phyloP scores from a whole-genome alignment of 176 grass and related monocot species.

The Ampelocalamus luodianensis region DNA sequence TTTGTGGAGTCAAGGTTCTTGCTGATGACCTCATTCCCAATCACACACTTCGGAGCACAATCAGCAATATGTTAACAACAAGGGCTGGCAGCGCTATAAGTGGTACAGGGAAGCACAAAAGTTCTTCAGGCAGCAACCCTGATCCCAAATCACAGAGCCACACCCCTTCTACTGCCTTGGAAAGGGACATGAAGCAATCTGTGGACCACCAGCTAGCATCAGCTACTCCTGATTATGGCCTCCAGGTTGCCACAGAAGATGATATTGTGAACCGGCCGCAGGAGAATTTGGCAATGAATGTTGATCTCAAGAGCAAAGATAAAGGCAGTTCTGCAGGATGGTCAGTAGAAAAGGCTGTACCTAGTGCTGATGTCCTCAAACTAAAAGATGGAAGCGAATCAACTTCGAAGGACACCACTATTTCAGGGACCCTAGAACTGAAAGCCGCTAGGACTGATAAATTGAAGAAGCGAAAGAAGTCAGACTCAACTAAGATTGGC shows the following conservation, averaged over 20 bases:
- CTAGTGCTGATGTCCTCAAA: constrained; percentile 19
- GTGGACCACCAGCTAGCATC: constrained; percentile 21
- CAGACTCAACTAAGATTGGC: constrained; percentile 28
- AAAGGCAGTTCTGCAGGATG: constrained; percentile 39
- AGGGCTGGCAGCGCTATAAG: constrained; percentile 30
- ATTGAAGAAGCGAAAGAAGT: constrained; percentile 49
- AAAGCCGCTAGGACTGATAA: constrained; percentile 34
- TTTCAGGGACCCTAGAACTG: constrained; percentile 28
- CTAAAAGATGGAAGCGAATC: constrained; percentile 37
- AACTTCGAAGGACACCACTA: constrained; percentile 2
- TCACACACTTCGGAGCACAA: constrained; percentile 54
- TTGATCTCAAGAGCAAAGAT: constrained; percentile 38
- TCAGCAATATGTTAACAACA: constrained; percentile 56
- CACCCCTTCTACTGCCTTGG: constrained; percentile 37
- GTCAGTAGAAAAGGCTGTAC: constrained; percentile 33
- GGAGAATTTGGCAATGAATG: constrained; percentile 26
- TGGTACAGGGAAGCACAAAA: constrained; percentile 50
- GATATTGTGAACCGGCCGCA: constrained; percentile 11
- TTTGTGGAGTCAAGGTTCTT: constrained; percentile 62
- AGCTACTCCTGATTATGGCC: constrained; percentile 28
- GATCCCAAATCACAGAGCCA: constrained; percentile 36
- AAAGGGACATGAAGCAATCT: constrained; percentile 36
- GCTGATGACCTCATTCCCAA: constrained; percentile 74
- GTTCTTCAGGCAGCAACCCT: constrained; percentile 54
- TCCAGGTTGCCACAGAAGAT: constrained; percentile 15